These are phyloP conservation scores for Pleurotus tuber-regium DNA, from an alignment of 768 basidiomycete genomes.

Conservation along the genomic window DNA sequence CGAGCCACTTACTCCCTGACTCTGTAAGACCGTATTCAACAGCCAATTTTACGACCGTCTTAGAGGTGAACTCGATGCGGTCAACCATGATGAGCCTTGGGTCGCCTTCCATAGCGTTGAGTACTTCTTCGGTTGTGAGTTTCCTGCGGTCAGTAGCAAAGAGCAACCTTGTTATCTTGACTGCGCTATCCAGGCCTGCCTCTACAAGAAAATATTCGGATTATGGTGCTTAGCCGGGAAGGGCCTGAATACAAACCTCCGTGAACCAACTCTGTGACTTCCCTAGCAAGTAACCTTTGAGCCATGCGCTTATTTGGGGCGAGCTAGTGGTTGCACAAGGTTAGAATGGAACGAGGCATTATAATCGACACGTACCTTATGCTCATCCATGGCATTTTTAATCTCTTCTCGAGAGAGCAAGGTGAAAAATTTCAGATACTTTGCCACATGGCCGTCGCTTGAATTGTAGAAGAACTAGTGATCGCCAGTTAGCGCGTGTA, in stretches of 20 bases:
- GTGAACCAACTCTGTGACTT: conserved; percentile 56
- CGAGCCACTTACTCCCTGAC: conserved; percentile 56
- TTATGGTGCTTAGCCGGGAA: too few relatives aligned
- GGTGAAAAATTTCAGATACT: conserved; percentile 82
- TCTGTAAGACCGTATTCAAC: conserved; percentile 53
- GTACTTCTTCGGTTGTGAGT: conserved; percentile 54
- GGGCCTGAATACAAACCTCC: conserved; percentile 25
- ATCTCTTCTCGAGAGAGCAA: conserved; percentile 63
- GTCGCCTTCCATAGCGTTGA: conserved; percentile 62
- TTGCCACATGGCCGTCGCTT: conserved; percentile 75
- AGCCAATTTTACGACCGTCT: conserved; percentile 60
- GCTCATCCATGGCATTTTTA: conserved; percentile 50
- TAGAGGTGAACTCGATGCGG: conserved; percentile 47
- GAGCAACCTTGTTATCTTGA: conserved; percentile 40
- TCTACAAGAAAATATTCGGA: conserved; percentile 23
- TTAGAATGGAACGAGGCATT: not conserved
- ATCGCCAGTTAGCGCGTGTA: not conserved
- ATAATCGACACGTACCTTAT: conserved; percentile 41
- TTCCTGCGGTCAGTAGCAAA: conserved; percentile 41
- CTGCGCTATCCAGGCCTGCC: conserved; percentile 36
- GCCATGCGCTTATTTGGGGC: conserved; percentile 44
- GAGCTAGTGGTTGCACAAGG: too few relatives aligned
- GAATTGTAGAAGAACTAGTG: conserved; percentile 90
- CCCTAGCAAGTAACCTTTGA: conserved; percentile 47
- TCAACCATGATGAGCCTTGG: conserved; percentile 57